These are phyloP conservation scores for Leishmania turanica DNA, from an alignment of 208 protist genomes.

Conservation along the genomic window DNA sequence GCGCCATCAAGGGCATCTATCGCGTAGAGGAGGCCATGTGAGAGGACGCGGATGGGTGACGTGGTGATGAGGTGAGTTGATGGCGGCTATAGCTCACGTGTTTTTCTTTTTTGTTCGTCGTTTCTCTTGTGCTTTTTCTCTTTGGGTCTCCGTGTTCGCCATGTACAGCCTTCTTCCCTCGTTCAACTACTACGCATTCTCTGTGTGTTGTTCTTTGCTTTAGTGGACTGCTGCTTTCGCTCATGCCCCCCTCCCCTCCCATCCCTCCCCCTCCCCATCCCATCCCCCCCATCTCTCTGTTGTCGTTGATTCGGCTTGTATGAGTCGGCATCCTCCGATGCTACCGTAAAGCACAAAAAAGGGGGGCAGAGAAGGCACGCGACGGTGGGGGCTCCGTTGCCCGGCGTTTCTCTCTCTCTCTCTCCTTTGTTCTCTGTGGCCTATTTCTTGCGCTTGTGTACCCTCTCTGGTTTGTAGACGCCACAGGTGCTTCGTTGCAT, in stretches of 20 bases:
- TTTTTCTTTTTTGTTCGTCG: background rate
- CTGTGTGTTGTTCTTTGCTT: conserved; percentile 25
- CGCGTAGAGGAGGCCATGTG: conserved; percentile 50
- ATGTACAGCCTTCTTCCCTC: background rate
- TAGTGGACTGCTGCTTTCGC: background rate
- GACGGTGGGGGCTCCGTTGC: conserved; percentile 11
- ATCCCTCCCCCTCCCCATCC: background rate
- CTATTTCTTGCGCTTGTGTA: background rate
- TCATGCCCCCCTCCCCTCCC: background rate
- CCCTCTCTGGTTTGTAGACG: background rate
- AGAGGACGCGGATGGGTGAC: conserved; percentile 23
- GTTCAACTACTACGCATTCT: conserved; percentile 11
- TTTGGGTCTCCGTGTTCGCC: background rate
- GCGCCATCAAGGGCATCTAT: conserved; percentile 52
- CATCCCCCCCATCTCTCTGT: background rate
- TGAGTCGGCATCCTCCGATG: too few relatives aligned
- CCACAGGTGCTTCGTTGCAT: background rate
- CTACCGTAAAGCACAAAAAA: too few relatives aligned
- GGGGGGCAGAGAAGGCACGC: background rate
- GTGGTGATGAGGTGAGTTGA: background rate
- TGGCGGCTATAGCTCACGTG: background rate
- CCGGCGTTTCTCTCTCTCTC: conserved; percentile 12
- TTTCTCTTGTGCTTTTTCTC: background rate
- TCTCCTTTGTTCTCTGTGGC: background rate
- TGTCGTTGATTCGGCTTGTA: background rate